Evolutionary conservation across 768 basidiomycete species (phyloP), one percentile per base, ranked within the genome.

Genomic region (Pulveroboletus frians): DNA sequence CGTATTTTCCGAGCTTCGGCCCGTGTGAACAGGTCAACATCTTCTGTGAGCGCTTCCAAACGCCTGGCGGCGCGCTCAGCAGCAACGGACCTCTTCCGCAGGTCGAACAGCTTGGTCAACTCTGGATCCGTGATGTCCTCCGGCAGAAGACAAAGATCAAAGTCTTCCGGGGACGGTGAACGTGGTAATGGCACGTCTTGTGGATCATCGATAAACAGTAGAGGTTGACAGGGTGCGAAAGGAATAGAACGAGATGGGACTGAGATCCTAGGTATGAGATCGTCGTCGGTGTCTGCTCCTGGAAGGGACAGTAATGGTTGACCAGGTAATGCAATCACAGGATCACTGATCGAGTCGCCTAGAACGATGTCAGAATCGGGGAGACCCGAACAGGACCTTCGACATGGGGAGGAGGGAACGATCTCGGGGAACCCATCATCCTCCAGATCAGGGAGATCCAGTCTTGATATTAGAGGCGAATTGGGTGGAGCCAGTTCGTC

Each of bases 181-280:
- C 72, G 74, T 6, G 68, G 69, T 13, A 67, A 56, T 2, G 62
- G 68, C 13, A 68, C 69, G 46, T 69, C 71, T 35, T 67, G 69
- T 15, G 69, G 67, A 41, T 71, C 72, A 40, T 72, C 73, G 52
- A 75, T 70, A 34, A 79, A 67, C 10, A 79, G 62, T 9, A 77
- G 68, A 1, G 66, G 55, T 48, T 61, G 57, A 46, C 45, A 42
- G 43, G 57, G 55, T 42, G 57, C 23, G 13, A 43, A 51, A 17
- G 57, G 60, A 34, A 59, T 18, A 30, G 50, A 29, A 43, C 46
- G 47, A 0, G 51, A 34, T 31, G 50, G 38, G 4, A 30, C 4
- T 15, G 45, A 11, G 30, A 46, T 42, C 51, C 51, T 57, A 3
- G 73, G 75, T 47, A 76, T 60, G 13, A 77, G 66, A 27, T 66